phyloP scores from a whole-genome alignment of 306 rosid genomes.

The Malus asiatica region DNA sequence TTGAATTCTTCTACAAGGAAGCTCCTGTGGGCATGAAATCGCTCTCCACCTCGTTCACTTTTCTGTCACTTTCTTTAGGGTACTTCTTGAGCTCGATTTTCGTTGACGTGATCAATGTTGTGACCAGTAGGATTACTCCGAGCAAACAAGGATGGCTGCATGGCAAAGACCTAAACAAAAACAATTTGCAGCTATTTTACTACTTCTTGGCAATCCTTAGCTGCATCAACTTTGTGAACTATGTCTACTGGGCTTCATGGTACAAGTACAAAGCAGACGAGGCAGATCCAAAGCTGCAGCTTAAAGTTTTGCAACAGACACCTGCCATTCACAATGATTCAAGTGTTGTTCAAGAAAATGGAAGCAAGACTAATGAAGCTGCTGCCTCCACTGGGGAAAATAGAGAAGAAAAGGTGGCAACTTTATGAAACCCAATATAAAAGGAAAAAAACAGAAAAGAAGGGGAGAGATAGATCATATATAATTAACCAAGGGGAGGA shows the following conservation, averaged over 20 bases:
- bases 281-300: background rate
- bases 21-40: slow-evolving; percentile 73
- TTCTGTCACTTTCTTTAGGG: slow-evolving; percentile 59
- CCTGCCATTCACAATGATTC: slow-evolving; percentile 7
- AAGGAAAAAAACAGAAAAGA: background rate
- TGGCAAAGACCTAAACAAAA: slow-evolving; percentile 45
- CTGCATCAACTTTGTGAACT: slow-evolving; percentile 54
- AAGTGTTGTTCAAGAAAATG: slow-evolving; percentile 16
- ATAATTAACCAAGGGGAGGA: background rate
- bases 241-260: slow-evolving; percentile 54
- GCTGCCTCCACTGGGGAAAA: background rate
- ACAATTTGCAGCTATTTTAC: slow-evolving; percentile 58
- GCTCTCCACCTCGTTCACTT: slow-evolving; percentile 65
- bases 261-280: slow-evolving; percentile 71
- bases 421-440: background rate
- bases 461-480: background rate
- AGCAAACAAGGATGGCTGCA: slow-evolving; percentile 62
- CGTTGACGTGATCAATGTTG: slow-evolving; percentile 50
- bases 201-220: slow-evolving; percentile 78
- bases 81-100: slow-evolving; percentile 57
- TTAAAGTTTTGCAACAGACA: background rate
- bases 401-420: slow-evolving; percentile 13
- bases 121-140: slow-evolving; percentile 42
- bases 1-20: slow-evolving; percentile 76
- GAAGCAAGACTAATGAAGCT: slow-evolving; percentile 17